Conservation (phyloP, 805 yeast species). For the Yamadazyma olivae region DNA sequence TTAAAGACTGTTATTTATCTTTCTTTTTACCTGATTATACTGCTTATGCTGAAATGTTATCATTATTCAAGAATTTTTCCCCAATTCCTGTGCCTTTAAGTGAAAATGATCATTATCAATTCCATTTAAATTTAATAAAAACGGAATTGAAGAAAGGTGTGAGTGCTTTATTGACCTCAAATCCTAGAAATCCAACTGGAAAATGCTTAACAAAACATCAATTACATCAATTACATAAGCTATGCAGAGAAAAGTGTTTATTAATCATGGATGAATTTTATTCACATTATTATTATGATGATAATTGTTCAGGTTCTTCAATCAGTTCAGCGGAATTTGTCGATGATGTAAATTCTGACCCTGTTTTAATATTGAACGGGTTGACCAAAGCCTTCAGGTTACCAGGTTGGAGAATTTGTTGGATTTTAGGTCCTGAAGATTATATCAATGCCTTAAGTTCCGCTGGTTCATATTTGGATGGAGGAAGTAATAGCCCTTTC, state of each 20-base stretch:
- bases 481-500: conserved; percentile 61
- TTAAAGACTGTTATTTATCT: conserved; percentile 56
- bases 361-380: conserved; percentile 58
- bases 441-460: conserved; percentile 53
- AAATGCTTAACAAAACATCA: conserved; percentile 47
- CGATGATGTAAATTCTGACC: conserved; percentile 55
- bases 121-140: conserved; percentile 50
- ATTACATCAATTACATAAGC: conserved; percentile 45
- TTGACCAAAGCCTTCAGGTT: conserved; percentile 58
- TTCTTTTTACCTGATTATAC: conserved; percentile 63
- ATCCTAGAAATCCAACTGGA: conserved; percentile 65
- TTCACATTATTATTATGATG: conserved; percentile 56
- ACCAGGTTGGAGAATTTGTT: conserved; percentile 65
- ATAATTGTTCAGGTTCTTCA: conserved; percentile 50
- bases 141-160: conserved; percentile 56
- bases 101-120: conserved; percentile 54
- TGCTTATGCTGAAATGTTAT: conserved; percentile 64
- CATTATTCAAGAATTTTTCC: conserved; percentile 58
- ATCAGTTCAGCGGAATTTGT: conserved; percentile 50
- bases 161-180: conserved; percentile 54
- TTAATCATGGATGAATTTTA: conserved; percentile 65
- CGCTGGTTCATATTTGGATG: conserved; percentile 60
- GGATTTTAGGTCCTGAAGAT: conserved; percentile 63
- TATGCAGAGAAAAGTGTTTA: conserved; percentile 53
- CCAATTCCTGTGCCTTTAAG: conserved; percentile 62